A percentile compares a stretch with the other conserved stretches of the same genome.
These are phyloP conservation scores for Graphilbum sp. DNA, from an alignment of 2,329 filamentous ascomycete genomes.

Conservation along the genomic window DNA sequence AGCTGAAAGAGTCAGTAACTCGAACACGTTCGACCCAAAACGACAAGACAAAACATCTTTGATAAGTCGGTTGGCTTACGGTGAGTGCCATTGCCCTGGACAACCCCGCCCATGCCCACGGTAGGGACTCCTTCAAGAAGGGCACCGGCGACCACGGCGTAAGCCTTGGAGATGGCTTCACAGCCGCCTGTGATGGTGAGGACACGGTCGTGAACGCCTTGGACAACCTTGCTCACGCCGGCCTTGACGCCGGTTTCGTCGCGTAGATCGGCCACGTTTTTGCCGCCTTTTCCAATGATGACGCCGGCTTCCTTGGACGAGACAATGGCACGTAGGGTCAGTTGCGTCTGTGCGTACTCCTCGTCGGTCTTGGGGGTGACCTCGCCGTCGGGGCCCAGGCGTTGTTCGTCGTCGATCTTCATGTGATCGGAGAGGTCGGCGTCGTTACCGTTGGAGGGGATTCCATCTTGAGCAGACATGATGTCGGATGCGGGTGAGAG, in stretches of 20 bases:
- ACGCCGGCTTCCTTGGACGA: constrained; percentile 98
- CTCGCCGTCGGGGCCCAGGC: constrained; percentile 58
- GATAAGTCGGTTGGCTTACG: no score
- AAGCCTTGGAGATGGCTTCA: constrained; percentile 78
- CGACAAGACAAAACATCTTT: no score
- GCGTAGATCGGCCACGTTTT: constrained; percentile 92
- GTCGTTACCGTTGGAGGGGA: constrained; percentile 42
- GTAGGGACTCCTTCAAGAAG: constrained; percentile 85
- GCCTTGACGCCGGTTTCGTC: constrained; percentile 97
- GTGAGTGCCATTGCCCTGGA: constrained; percentile 79
- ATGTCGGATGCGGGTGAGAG: not conserved
- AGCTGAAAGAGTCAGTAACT: constrained; percentile 37
- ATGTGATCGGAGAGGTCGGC: constrained; percentile 49
- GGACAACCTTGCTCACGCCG: constrained; percentile 96
- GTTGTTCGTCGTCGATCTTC: constrained; percentile 44
- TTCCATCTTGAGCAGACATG: constrained; percentile 49
- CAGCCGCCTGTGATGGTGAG: constrained; percentile 86
- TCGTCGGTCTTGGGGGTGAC: constrained; percentile 82
- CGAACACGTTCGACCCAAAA: no score
- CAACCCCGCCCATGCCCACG: constrained; percentile 88
- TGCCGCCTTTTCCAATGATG: constrained; percentile 96
- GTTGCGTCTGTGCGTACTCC: constrained; percentile 82
- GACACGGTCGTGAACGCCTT: constrained; percentile 92
- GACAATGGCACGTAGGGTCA: constrained; percentile 93
- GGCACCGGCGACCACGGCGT: constrained; percentile 81